phyloP scores from a whole-genome alignment of 768 basidiomycete genomes.

The Clitopilus passeckerianus region DNA sequence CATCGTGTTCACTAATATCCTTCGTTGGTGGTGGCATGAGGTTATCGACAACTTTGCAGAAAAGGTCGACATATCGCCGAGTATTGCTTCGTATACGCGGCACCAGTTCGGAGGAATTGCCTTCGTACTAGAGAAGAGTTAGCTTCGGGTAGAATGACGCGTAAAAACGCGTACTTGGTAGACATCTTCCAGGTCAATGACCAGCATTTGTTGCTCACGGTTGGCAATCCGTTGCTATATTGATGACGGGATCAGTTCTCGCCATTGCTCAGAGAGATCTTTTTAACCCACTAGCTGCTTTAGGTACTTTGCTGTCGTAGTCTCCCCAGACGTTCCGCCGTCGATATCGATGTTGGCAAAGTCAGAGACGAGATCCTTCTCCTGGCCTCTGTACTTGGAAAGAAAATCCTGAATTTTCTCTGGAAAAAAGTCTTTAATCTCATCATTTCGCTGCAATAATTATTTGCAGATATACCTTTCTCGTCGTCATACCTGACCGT shows the following conservation, averaged over 20 bases:
- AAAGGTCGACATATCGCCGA: slow-evolving; percentile 84
- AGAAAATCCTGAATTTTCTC: slow-evolving; percentile 70
- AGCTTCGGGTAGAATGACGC: slow-evolving; percentile 5
- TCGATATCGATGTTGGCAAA: slow-evolving; percentile 73
- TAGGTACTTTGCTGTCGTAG: slow-evolving; percentile 69
- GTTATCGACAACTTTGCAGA: slow-evolving; percentile 86
- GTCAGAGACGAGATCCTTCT: slow-evolving; percentile 62
- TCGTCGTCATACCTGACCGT: slow-evolving; percentile 67
- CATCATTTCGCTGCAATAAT: not conserved
- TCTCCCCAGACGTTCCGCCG: slow-evolving; percentile 30
- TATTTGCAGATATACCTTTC: slow-evolving; percentile 41
- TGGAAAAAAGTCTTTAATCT: slow-evolving; percentile 21
- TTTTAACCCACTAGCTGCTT: slow-evolving; percentile 61
- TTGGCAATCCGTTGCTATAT: slow-evolving; percentile 87
- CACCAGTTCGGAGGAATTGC: slow-evolving; percentile 70
- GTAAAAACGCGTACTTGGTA: slow-evolving; percentile 44
- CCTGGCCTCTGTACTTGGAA: slow-evolving; percentile 57
- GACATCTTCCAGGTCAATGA: slow-evolving; percentile 88
- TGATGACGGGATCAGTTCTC: slow-evolving; percentile 1
- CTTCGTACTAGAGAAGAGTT: slow-evolving; percentile 49
- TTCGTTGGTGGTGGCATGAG: slow-evolving; percentile 85
- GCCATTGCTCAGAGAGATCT: slow-evolving; percentile 2
- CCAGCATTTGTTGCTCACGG: slow-evolving; percentile 84
- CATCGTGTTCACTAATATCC: slow-evolving; percentile 86
- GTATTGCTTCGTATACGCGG: slow-evolving; percentile 78